Conservation (phyloP, 768 basidiomycete genomes). For the Hygrophoropsis aurantiaca region DNA sequence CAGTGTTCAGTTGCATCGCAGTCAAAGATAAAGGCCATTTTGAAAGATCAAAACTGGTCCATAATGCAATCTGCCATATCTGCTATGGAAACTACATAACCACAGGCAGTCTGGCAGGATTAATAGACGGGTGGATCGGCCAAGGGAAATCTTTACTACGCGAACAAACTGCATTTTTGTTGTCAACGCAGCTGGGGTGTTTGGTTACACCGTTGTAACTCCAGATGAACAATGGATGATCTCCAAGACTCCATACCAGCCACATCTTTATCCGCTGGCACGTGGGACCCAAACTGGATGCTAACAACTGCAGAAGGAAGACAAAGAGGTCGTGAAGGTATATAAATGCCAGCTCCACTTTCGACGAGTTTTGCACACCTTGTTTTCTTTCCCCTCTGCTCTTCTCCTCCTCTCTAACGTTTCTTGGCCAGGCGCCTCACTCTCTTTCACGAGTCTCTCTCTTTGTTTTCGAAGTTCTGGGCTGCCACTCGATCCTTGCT, state of each 20-base stretch:
- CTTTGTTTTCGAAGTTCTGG: conserved; percentile 6
- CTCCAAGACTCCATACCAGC: not conserved
- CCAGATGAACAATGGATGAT: not conserved
- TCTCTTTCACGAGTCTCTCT: conserved; percentile 7
- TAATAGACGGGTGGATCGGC: no score
- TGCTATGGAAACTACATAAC: no score
- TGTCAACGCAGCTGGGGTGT: conserved; percentile 1
- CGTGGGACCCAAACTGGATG: not conserved
- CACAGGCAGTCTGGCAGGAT: no score
- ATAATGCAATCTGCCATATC: no score
- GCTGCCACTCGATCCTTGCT: conserved; percentile 16
- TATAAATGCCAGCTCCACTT: not conserved
- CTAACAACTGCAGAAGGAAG: not conserved
- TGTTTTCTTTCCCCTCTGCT: not conserved
- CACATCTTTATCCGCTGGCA: not conserved
- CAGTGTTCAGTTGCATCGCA: no score
- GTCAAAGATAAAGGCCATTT: no score
- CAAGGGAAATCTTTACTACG: no score
- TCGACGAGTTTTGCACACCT: not conserved
- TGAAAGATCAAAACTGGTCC: no score
- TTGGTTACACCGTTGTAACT: not conserved
- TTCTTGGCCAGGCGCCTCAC: conserved; percentile 20
- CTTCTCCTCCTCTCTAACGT: not conserved
- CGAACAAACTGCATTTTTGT: not conserved
- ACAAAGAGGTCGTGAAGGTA: not conserved